Evolutionary conservation across 371 early-diverging fungal genomes (phyloP), one percentile per base, ranked within the genome.

Genomic region (Funneliformis caledonium): DNA sequence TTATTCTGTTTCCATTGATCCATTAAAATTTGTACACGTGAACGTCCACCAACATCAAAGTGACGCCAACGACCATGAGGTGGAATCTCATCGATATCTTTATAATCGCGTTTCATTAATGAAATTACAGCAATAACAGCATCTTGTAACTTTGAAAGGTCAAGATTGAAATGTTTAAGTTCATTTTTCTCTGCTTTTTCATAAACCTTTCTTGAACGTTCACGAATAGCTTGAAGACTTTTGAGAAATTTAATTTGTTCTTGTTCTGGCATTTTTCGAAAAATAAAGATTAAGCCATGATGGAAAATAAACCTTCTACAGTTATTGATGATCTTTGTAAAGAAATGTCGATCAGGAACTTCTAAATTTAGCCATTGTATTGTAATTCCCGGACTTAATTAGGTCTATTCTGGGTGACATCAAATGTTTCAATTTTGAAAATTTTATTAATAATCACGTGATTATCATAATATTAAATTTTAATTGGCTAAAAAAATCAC

Each of bases 11-110:
- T 80, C 85, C 86, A 85, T 50, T 70, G 67, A 14, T 72, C 80
- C 0, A 89, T 80, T 72, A 96, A 85, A 33, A 84, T 84, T 43
- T 86, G 84, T 43, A 91, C 68, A 14, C 91, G 89, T 19, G 88
- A 88, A 48, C 86, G 82, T 19, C 86, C 87, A 1, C 87, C 82
- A 16, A 93, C 90, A 70, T 91, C 92, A 85, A 96, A 96, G 68
- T 96, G 96, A 50, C 97, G 91, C 89, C 96, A 90, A 65, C 98
- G 90, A 9, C 96, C 93, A 83, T 97, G 98, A 22, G 96, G 93
- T 4, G 97, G 96, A 64, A 97, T 94, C 48, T 84, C 85, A 6
- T 79, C 70, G 7, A 88, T 84, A 11, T 89, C 80, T 72, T 87
- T 86, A 82, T 94, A 95, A 82, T 97, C 94, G 16, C 95, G 88